Evolutionary conservation across 495 filamentous ascomycete species (phyloP).

Genomic region (Cairneyella variabilis): DNA sequence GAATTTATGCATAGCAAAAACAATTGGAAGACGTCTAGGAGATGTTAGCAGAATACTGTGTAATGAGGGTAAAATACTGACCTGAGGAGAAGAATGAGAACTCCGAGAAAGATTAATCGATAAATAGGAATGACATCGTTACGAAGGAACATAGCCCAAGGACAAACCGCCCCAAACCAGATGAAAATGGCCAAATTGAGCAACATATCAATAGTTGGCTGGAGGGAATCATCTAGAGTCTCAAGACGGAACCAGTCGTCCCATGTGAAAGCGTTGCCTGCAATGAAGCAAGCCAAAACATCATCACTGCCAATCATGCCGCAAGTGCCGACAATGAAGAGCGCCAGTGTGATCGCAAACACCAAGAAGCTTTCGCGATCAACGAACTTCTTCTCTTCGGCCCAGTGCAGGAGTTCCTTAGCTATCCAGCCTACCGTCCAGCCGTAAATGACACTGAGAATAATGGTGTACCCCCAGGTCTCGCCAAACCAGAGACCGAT

Average conservation of each 20-base stretch:
- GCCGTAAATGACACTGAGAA: slow-evolving; percentile 78
- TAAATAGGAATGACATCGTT: slow-evolving; percentile 73
- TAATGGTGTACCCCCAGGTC: slow-evolving; percentile 79
- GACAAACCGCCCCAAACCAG: slow-evolving; percentile 88
- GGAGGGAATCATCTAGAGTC: slow-evolving; percentile 82
- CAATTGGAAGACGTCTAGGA: slow-evolving; percentile 67
- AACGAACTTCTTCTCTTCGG: slow-evolving; percentile 76
- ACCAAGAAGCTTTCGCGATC: slow-evolving; percentile 90
- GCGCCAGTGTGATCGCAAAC: slow-evolving; percentile 78
- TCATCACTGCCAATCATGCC: slow-evolving; percentile 91
- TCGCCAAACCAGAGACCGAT: slow-evolving; percentile 84
- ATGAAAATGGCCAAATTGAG: slow-evolving; percentile 81
- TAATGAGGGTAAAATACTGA: slow-evolving; percentile 27
- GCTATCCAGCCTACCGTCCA: slow-evolving; percentile 73
- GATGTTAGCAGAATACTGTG: slow-evolving; percentile 3
- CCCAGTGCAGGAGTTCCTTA: slow-evolving; percentile 78
- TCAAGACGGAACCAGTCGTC: slow-evolving; percentile 92
- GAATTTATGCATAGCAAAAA: slow-evolving; percentile 67
- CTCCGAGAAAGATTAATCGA: slow-evolving; percentile 70
- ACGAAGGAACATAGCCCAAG: slow-evolving; percentile 66
- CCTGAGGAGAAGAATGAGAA: slow-evolving; percentile 71
- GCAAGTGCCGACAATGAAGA: slow-evolving; percentile 80
- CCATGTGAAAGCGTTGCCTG: slow-evolving; percentile 87
- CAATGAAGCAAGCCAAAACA: slow-evolving; percentile 89
- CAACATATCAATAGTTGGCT: slow-evolving; percentile 82